Percentiles rank a stretch among this genome's conserved stretches.
Conservation (phyloP, 352 stramenopile species). For the Globisporangium recalcitrans region DNA sequence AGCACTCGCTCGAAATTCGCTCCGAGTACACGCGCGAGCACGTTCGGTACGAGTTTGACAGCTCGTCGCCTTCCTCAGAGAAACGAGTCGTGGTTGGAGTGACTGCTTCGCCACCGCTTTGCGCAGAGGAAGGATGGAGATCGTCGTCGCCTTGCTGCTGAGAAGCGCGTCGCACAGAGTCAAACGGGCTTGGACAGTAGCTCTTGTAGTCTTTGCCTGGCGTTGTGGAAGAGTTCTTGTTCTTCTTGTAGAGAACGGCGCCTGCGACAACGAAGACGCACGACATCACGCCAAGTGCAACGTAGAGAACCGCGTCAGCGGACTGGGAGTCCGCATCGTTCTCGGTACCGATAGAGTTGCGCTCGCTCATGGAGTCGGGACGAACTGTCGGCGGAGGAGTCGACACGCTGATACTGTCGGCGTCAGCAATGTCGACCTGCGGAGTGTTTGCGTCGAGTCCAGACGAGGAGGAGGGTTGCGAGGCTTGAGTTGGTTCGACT, state of each 20-base stretch:
- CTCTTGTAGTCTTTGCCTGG: background rate
- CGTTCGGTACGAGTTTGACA: constrained; percentile 10
- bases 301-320: background rate
- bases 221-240: background rate
- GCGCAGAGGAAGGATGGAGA: background rate
- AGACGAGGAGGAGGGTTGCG: background rate
- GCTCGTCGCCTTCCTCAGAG: background rate
- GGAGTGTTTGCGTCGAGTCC: background rate
- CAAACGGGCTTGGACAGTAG: constrained; percentile 5
- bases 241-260: constrained; percentile 1
- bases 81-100: background rate
- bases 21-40: constrained; percentile 7
- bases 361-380: background rate
- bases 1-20: constrained; percentile 2
- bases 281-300: background rate
- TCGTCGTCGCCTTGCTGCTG: background rate
- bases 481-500: background rate
- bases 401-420: background rate
- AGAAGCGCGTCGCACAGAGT: background rate
- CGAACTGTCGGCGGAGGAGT: background rate
- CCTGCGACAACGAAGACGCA: background rate
- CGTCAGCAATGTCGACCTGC: background rate
- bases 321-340: background rate
- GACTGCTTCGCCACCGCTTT: no score
- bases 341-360: background rate